phyloP scores from a whole-genome alignment of 768 basidiomycete species.

The Phanerochaete carnosa region DNA sequence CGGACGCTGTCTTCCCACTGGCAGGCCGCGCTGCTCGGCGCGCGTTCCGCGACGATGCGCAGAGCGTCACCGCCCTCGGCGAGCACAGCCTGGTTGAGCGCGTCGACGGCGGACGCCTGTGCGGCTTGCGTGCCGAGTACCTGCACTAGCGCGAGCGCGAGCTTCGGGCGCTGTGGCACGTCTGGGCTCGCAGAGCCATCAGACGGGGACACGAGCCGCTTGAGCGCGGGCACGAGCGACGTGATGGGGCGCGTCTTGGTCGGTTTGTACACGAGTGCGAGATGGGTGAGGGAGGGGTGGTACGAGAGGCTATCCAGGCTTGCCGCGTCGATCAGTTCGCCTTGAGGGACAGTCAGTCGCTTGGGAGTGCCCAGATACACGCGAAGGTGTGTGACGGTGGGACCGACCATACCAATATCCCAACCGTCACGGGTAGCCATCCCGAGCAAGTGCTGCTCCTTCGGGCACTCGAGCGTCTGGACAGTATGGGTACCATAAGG shows the following conservation, averaged over 20 bases:
- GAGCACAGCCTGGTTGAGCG: constrained; percentile 19
- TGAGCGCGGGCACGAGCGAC: constrained; percentile 16
- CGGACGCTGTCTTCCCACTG: constrained; percentile 28
- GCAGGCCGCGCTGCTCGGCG: constrained; percentile 22
- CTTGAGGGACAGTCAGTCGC: background rate
- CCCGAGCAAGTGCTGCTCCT: constrained; percentile 33
- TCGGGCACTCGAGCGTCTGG: constrained; percentile 16
- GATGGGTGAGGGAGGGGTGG: constrained; percentile 29
- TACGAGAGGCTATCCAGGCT: constrained; percentile 22
- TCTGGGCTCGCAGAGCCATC: background rate
- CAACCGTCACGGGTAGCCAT: constrained; percentile 34
- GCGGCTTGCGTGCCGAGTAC: constrained; percentile 17
- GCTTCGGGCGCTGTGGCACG: constrained; percentile 6
- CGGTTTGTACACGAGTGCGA: constrained; percentile 27
- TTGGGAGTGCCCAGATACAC: constrained; percentile 26
- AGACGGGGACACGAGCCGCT: constrained; percentile 12
- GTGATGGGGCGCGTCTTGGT: constrained; percentile 10
- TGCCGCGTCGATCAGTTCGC: constrained; percentile 7
- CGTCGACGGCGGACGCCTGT: constrained; percentile 13
- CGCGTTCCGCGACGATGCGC: constrained; percentile 25
- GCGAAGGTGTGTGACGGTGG: constrained; percentile 32
- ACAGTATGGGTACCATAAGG: constrained; percentile 14
- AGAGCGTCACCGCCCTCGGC: constrained; percentile 15
- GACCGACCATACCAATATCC: constrained; percentile 28
- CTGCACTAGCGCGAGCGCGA: constrained; percentile 24